A percentile compares a stretch with the other conserved stretches of the same genome.
These are phyloP conservation scores for Penicillium soppii DNA, from an alignment of 495 filamentous ascomycete genomes.

Conservation along the genomic window DNA sequence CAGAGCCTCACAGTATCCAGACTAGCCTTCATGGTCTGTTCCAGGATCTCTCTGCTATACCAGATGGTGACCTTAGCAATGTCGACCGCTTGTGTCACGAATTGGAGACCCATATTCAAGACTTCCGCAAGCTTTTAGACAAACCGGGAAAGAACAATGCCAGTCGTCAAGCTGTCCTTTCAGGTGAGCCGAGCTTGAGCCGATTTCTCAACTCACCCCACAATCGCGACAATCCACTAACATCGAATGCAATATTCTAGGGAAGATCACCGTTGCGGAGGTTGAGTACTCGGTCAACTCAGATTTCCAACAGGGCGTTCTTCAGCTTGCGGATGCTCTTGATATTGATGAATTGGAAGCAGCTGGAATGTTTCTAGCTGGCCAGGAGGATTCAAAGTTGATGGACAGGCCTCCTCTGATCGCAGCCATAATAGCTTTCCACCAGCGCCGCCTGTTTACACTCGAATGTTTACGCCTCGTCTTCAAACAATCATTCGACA, in stretches of 20 bases:
- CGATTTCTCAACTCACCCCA: background rate
- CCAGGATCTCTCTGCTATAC: slow-evolving; percentile 70
- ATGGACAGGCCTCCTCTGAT: slow-evolving; percentile 68
- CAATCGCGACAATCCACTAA: slow-evolving; percentile 29
- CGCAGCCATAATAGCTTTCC: slow-evolving; percentile 79
- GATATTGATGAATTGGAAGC: slow-evolving; percentile 88
- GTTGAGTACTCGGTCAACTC: slow-evolving; percentile 79
- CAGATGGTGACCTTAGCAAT: slow-evolving; percentile 58
- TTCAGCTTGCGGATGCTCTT: slow-evolving; percentile 80
- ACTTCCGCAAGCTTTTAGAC: slow-evolving; percentile 75
- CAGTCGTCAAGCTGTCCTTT: slow-evolving; percentile 60
- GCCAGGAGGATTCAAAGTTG: slow-evolving; percentile 60
- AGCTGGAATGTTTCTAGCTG: slow-evolving; percentile 66
- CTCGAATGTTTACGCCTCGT: slow-evolving; percentile 80
- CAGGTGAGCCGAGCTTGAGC: slow-evolving; percentile 37
- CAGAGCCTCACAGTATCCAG: slow-evolving; percentile 62
- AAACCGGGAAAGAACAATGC: slow-evolving; percentile 68
- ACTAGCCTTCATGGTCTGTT: slow-evolving; percentile 73
- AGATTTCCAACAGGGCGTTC: slow-evolving; percentile 76
- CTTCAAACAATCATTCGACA: slow-evolving; percentile 61
- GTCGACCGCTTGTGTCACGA: slow-evolving; percentile 63
- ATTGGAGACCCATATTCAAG: slow-evolving; percentile 65
- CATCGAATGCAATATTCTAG: slow-evolving; percentile 39
- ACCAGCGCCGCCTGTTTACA: slow-evolving; percentile 72
- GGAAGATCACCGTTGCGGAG: slow-evolving; percentile 67